Percentiles rank a stretch among this genome's conserved stretches.
Conservation (phyloP, 2,329 filamentous ascomycete genomes). For the Graphilbum ipis-grandicollis region DNA sequence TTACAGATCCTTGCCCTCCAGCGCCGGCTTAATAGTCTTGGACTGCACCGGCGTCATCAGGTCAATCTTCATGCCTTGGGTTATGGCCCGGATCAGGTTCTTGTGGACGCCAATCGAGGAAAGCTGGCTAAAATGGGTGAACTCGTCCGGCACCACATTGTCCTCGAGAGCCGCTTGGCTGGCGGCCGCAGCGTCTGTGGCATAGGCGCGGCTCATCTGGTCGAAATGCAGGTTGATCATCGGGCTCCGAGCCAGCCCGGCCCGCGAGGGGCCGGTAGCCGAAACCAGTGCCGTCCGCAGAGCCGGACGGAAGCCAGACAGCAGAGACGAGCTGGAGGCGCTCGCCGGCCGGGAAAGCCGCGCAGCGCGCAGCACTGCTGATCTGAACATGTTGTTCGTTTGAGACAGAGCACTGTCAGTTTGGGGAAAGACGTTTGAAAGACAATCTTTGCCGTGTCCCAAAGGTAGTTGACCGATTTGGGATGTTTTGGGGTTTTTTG, state of each 20-base stretch:
- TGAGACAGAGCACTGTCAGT: too few relatives aligned
- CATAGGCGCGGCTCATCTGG: conserved; percentile 4
- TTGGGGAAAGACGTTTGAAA: too few relatives aligned
- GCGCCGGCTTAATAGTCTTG: conserved; percentile 62
- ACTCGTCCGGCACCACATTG: neutral
- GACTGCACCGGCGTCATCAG: conserved; percentile 88
- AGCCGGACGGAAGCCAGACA: conserved; percentile 1
- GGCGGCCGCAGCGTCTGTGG: conserved; percentile 1
- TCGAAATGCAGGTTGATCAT: too few relatives aligned
- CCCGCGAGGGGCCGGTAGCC: neutral
- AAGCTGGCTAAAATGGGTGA: conserved; percentile 25
- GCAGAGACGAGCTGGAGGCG: conserved; percentile 1
- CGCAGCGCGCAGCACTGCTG: conserved; percentile 7
- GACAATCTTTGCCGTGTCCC: neutral
- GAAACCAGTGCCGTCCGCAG: conserved; percentile 2
- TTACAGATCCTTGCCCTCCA: conserved; percentile 71
- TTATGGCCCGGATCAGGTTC: conserved; percentile 52
- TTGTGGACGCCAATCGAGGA: conserved; percentile 35
- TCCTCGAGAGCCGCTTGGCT: too few relatives aligned
- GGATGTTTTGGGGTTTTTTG: too few relatives aligned
- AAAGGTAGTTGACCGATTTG: neutral
- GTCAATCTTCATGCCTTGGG: conserved; percentile 54
- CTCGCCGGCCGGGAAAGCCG: conserved; percentile 5
- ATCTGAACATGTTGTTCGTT: conserved; percentile 8
- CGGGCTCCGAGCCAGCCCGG: too few relatives aligned